Evolutionary conservation across 495 filamentous ascomycete species (phyloP).

Genomic region (Penicillium robsamsonii): DNA sequence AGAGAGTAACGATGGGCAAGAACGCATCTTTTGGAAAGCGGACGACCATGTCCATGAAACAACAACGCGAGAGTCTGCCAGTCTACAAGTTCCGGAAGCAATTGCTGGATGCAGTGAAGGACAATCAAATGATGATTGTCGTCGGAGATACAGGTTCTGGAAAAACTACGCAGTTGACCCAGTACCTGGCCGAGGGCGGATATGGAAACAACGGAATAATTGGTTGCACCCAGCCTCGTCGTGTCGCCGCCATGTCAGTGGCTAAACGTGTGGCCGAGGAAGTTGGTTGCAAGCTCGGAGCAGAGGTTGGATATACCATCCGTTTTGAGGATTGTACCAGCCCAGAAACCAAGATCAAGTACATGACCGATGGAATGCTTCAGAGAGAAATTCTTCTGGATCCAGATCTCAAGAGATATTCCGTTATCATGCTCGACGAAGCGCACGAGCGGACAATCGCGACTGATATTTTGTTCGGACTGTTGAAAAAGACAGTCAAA

Average conservation of each 20-base stretch:
- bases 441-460: slow-evolving; percentile 96
- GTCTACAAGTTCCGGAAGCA: slow-evolving; percentile 88
- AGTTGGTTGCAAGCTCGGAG: slow-evolving; percentile 84
- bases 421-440: slow-evolving; percentile 97
- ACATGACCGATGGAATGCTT: slow-evolving; percentile 99
- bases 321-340: slow-evolving; percentile 95
- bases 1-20: slow-evolving; percentile 75
- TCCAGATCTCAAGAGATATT: slow-evolving; percentile 81
- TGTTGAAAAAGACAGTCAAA: slow-evolving; percentile 92
- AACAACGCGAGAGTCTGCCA: slow-evolving; percentile 87
- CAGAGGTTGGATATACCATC: slow-evolving; percentile 96
- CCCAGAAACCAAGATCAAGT: slow-evolving; percentile 91
- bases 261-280: slow-evolving; percentile 96
- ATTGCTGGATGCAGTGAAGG: slow-evolving; percentile 79
- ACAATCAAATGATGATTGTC: slow-evolving; percentile 91
- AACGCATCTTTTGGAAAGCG: slow-evolving; percentile 81
- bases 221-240: slow-evolving; percentile 94
- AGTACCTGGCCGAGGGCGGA: slow-evolving; percentile 90
- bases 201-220: slow-evolving; percentile 90
- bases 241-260: slow-evolving; percentile 96
- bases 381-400: slow-evolving; percentile 92
- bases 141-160: slow-evolving; percentile 97
- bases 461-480: slow-evolving; percentile 90
- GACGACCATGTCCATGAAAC: slow-evolving; percentile 89
- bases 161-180: slow-evolving; percentile 95